phyloP scores from a whole-genome alignment of 805 yeast species.

The Barnettozyma siamensis region DNA sequence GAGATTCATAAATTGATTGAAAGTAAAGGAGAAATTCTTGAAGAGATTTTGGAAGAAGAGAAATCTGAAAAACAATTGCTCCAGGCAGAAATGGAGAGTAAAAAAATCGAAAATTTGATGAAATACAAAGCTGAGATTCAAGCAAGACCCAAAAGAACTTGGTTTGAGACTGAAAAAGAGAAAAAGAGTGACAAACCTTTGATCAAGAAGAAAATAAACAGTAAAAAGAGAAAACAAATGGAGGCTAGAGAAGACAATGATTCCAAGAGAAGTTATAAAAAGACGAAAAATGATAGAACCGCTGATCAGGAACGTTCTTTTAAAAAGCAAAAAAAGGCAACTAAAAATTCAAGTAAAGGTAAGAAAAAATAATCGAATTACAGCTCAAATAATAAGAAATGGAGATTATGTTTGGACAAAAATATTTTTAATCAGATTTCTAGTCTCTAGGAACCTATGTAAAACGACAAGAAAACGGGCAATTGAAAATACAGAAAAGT shows the following conservation, averaged over 20 bases:
- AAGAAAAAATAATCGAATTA: too few relatives aligned
- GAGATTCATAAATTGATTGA: constrained; percentile 56
- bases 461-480: too few relatives aligned
- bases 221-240: constrained; percentile 65
- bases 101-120: constrained; percentile 78
- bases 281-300: constrained; percentile 69
- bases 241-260: constrained; percentile 54
- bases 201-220: constrained; percentile 31
- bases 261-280: constrained; percentile 56
- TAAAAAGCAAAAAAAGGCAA: constrained; percentile 19
- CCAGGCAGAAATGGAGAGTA: constrained; percentile 85
- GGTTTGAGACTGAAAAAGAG: constrained; percentile 70
- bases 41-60: constrained; percentile 82
- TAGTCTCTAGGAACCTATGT: too few relatives aligned
- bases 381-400: too few relatives aligned
- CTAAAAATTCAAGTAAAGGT: too few relatives aligned
- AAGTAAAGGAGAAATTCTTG: constrained; percentile 51
- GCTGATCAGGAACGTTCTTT: constrained; percentile 39
- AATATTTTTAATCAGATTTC: too few relatives aligned
- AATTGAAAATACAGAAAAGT: too few relatives aligned
- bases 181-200: constrained; percentile 30
- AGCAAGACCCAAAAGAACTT: constrained; percentile 90
- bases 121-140: constrained; percentile 77
- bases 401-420: too few relatives aligned
- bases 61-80: constrained; percentile 80